These are phyloP conservation scores for Epichloe scottii DNA, from an alignment of 2,329 filamentous ascomycete species.

Conservation along the genomic window DNA sequence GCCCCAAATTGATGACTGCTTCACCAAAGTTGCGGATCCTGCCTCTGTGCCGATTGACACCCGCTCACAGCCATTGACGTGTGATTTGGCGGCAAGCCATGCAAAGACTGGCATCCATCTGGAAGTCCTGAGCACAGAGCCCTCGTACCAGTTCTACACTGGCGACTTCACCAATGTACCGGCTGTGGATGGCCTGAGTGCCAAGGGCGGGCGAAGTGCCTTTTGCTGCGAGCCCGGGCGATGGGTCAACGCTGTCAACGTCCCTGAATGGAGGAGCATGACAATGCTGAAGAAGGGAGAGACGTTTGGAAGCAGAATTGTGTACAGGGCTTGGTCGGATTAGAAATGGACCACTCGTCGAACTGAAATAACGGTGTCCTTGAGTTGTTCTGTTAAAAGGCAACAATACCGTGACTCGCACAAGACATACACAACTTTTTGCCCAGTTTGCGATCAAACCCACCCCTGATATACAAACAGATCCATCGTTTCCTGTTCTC, in stretches of 20 bases:
- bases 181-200: slow-evolving; percentile 46
- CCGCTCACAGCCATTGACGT: slow-evolving; percentile 46
- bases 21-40: slow-evolving; percentile 59
- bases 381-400: not conserved
- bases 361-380: not conserved
- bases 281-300: slow-evolving; percentile 74
- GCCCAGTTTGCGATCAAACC: not conserved
- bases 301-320: slow-evolving; percentile 66
- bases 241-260: slow-evolving; percentile 80
- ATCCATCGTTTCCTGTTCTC: not conserved
- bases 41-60: slow-evolving; percentile 52
- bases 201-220: slow-evolving; percentile 55
- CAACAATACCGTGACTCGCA: not conserved
- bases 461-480: not conserved
- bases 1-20: slow-evolving; percentile 83
- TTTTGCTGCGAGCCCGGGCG: slow-evolving; percentile 90
- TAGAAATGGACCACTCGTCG: slow-evolving; percentile 15
- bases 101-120: slow-evolving; percentile 64
- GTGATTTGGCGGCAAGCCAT: slow-evolving; percentile 61
- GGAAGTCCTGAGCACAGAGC: slow-evolving; percentile 83
- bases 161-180: slow-evolving; percentile 75
- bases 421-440: not conserved
- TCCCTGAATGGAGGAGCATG: slow-evolving; percentile 66
- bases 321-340: slow-evolving; percentile 77
- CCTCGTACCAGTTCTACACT: slow-evolving; percentile 94